Evolutionary conservation across 2,329 filamentous ascomycete species (phyloP).

Genomic region (Xylaria sp.): DNA sequence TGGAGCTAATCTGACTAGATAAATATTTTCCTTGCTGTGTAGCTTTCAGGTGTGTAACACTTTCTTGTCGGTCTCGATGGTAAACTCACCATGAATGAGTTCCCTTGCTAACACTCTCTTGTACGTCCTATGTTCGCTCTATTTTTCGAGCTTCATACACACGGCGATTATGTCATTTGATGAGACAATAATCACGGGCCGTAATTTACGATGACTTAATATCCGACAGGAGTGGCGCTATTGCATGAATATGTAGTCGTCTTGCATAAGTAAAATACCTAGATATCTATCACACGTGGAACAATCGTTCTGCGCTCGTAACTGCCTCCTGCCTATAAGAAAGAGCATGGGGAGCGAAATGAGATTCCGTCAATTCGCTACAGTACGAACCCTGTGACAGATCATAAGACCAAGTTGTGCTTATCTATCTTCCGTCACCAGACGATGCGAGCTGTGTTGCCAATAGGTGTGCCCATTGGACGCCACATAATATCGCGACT

Average conservation of each 20-base stretch:
- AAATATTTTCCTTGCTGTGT: too few relatives aligned
- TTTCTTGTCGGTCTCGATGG: too few relatives aligned
- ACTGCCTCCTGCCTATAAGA: neutral
- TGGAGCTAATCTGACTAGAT: too few relatives aligned
- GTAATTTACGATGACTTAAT: neutral
- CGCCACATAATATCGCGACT: constrained; percentile 28
- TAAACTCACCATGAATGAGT: neutral
- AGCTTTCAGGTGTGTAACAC: too few relatives aligned
- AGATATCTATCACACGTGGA: neutral
- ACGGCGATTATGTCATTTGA: too few relatives aligned
- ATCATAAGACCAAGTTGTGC: neutral
- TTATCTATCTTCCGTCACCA: constrained; percentile 18
- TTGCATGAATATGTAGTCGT: neutral
- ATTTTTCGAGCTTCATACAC: too few relatives aligned
- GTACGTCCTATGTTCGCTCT: too few relatives aligned
- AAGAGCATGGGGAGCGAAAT: too few relatives aligned
- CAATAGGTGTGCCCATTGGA: constrained; percentile 25
- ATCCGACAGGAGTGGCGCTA: neutral
- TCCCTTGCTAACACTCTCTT: neutral
- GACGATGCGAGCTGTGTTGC: neutral
- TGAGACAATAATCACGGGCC: neutral
- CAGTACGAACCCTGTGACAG: neutral
- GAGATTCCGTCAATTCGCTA: too few relatives aligned
- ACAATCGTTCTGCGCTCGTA: neutral
- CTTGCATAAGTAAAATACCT: neutral